Conservation (phyloP, 768 basidiomycete species). For the Macrolepiota albuminosa region DNA sequence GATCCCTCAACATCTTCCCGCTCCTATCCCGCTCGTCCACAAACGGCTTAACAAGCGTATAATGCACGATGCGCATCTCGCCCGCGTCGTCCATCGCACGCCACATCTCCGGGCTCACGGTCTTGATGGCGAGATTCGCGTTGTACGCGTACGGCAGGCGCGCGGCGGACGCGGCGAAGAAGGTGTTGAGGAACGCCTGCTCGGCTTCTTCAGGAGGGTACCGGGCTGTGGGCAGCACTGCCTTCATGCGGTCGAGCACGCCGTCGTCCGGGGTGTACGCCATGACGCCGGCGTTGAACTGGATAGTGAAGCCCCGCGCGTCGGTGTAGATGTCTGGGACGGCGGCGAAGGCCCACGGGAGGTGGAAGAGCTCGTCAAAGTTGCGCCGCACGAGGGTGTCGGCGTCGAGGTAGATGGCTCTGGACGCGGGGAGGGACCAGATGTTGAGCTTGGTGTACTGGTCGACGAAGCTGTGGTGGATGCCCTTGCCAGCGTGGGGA, state of each 20-base stretch:
- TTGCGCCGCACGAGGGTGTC: slow-evolving; percentile 38
- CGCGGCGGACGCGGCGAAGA: slow-evolving; percentile 28
- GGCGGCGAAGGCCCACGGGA: slow-evolving; percentile 37
- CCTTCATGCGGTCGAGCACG: slow-evolving; percentile 26
- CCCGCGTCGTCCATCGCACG: slow-evolving; percentile 17
- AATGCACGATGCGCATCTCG: slow-evolving; percentile 34
- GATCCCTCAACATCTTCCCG: slow-evolving; percentile 15
- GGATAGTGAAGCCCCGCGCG: slow-evolving; percentile 27
- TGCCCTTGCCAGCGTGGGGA: slow-evolving; percentile 30
- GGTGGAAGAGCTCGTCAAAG: slow-evolving; percentile 39
- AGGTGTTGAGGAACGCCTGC: slow-evolving; percentile 37
- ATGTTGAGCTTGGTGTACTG: slow-evolving; percentile 40
- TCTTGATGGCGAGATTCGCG: slow-evolving; percentile 36
- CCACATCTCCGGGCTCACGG: slow-evolving; percentile 27
- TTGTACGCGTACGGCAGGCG: slow-evolving; percentile 38
- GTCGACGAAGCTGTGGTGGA: slow-evolving; percentile 31
- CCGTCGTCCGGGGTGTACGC: slow-evolving; percentile 25
- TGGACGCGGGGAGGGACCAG: slow-evolving; percentile 33
- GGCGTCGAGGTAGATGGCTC: slow-evolving; percentile 35
- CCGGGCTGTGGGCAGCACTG: slow-evolving; percentile 20
- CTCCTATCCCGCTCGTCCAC: slow-evolving; percentile 7
- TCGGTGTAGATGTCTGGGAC: slow-evolving; percentile 33
- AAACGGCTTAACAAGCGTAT: slow-evolving; percentile 26
- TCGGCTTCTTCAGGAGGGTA: slow-evolving; percentile 31
- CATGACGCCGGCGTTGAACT: slow-evolving; percentile 37